Percentiles rank a stretch among this genome's conserved stretches.
Conservation (phyloP, 2,329 filamentous ascomycete genomes). For the Aspergillus japonicus region DNA sequence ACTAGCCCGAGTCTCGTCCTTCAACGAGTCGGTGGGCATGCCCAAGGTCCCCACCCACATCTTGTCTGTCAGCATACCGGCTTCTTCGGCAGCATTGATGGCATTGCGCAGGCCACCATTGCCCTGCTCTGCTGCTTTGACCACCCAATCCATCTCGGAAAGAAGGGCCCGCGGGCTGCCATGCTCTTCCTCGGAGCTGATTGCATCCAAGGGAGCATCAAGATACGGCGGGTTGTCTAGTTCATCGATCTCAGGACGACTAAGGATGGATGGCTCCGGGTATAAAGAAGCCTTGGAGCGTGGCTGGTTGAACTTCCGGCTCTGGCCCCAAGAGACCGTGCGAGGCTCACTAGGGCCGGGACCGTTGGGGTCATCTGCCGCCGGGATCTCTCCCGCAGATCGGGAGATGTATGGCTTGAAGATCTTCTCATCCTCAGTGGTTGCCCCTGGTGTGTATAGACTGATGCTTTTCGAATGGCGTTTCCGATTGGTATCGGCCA, state of each 20-base stretch:
- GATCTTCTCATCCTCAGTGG: slow-evolving; percentile 40
- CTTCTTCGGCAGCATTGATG: slow-evolving; percentile 71
- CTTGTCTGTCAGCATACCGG: slow-evolving; percentile 67
- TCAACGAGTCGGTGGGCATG: slow-evolving; percentile 85
- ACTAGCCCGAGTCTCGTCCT: slow-evolving; percentile 71
- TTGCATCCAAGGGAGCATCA: slow-evolving; percentile 17
- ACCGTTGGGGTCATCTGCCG: slow-evolving; percentile 30
- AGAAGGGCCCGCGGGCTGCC: slow-evolving; percentile 63
- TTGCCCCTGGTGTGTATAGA: slow-evolving; percentile 38
- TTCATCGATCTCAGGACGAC: slow-evolving; percentile 36
- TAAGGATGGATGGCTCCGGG: slow-evolving; percentile 70
- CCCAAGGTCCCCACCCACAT: slow-evolving; percentile 88
- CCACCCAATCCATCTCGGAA: slow-evolving; percentile 71
- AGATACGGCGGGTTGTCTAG: slow-evolving; percentile 23
- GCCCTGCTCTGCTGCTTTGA: slow-evolving; percentile 82
- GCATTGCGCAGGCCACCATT: slow-evolving; percentile 91
- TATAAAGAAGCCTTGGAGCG: slow-evolving; percentile 70
- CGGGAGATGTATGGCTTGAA: slow-evolving; percentile 36
- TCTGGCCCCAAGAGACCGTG: slow-evolving; percentile 71
- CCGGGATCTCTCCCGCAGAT: slow-evolving; percentile 27
- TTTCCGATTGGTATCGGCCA: slow-evolving; percentile 22
- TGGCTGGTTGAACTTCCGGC: slow-evolving; percentile 71
- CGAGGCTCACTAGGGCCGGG: slow-evolving; percentile 63
- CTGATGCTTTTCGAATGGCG: slow-evolving; percentile 21
- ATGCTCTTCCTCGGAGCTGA: slow-evolving; percentile 38